These are phyloP conservation scores for Cytospora mali DNA, from an alignment of 2,329 filamentous ascomycete genomes.

Conservation along the genomic window DNA sequence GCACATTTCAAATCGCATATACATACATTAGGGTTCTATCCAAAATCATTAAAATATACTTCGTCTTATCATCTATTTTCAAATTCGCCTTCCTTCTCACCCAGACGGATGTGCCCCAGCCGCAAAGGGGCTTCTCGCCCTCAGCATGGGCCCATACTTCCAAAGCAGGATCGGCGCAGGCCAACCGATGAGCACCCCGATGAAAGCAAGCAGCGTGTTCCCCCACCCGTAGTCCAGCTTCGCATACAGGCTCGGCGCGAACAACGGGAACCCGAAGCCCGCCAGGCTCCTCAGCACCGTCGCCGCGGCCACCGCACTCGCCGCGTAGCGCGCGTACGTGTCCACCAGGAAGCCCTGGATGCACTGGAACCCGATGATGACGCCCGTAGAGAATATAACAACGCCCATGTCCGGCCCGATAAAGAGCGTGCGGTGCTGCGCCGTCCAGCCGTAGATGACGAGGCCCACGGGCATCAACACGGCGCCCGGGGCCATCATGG, in stretches of 20 bases:
- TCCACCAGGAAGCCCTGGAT: conserved; percentile 52
- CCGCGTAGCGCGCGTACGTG: conserved; percentile 49
- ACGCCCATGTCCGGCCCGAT: conserved; percentile 50
- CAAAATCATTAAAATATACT: background rate
- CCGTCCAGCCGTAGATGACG: conserved; percentile 50
- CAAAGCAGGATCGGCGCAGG: conserved; percentile 49
- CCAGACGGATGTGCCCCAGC: conserved; percentile 12
- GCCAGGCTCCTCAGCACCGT: conserved; percentile 51
- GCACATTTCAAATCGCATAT: background rate
- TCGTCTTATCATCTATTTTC: background rate
- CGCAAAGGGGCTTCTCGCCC: conserved; percentile 36
- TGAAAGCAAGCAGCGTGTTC: conserved; percentile 46
- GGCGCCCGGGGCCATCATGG: conserved; percentile 56
- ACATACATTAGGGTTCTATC: background rate
- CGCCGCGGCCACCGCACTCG: conserved; percentile 47
- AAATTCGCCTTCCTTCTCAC: too few relatives aligned
- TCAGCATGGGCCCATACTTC: conserved; percentile 46
- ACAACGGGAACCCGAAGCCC: conserved; percentile 55
- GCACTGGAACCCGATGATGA: conserved; percentile 48
- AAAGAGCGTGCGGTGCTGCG: conserved; percentile 47
- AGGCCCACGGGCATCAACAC: conserved; percentile 49
- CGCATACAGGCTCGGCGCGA: conserved; percentile 50
- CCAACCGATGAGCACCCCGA: conserved; percentile 44
- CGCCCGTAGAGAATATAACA: conserved; percentile 41
- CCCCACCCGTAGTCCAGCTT: conserved; percentile 46